These are phyloP conservation scores for Parastagonospora avenae DNA, from an alignment of 2,329 filamentous ascomycete genomes.

Conservation along the genomic window DNA sequence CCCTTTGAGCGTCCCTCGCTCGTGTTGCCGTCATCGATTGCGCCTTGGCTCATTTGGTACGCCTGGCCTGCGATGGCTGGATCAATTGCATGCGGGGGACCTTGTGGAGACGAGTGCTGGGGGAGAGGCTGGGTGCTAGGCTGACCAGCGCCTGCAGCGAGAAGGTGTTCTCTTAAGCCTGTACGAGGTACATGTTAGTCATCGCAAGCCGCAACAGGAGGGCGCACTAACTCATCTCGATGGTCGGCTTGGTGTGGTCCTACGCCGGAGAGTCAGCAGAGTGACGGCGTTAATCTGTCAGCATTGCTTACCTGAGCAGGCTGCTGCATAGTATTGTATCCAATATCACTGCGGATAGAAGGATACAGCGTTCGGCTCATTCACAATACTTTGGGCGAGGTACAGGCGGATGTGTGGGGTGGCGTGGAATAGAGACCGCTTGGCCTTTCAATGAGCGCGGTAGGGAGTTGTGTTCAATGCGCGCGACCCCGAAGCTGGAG, in stretches of 20 bases:
- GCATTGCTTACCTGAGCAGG: conserved; percentile 59
- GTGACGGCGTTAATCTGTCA: conserved; percentile 14
- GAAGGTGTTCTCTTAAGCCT: conserved; percentile 69
- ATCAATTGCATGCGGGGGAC: conserved; percentile 61
- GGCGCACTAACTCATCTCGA: conserved; percentile 50
- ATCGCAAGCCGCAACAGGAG: conserved; percentile 21
- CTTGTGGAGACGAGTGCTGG: conserved; percentile 45
- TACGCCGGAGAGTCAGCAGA: conserved; percentile 35
- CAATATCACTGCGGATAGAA: conserved; percentile 38
- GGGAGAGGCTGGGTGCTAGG: conserved; percentile 41
- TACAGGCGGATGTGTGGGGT: conserved; percentile 3
- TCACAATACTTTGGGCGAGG: conserved; percentile 11
- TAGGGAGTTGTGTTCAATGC: neutral
- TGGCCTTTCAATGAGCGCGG: neutral
- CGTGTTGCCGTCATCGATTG: conserved; percentile 53
- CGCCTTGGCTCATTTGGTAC: conserved; percentile 56
- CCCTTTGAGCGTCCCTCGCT: conserved; percentile 60
- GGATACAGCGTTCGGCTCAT: conserved; percentile 40
- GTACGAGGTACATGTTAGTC: conserved; percentile 38
- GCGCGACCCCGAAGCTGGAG: neutral
- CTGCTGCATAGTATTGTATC: conserved; percentile 43
- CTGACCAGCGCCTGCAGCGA: conserved; percentile 58
- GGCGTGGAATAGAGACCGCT: conserved; percentile 12
- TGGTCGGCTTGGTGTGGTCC: conserved; percentile 45
- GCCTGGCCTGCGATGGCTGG: conserved; percentile 60